Percentiles rank a stretch among this genome's conserved stretches.
phyloP scores from a whole-genome alignment of 2,329 filamentous ascomycete genomes.

The Tolypocladium tundrense region DNA sequence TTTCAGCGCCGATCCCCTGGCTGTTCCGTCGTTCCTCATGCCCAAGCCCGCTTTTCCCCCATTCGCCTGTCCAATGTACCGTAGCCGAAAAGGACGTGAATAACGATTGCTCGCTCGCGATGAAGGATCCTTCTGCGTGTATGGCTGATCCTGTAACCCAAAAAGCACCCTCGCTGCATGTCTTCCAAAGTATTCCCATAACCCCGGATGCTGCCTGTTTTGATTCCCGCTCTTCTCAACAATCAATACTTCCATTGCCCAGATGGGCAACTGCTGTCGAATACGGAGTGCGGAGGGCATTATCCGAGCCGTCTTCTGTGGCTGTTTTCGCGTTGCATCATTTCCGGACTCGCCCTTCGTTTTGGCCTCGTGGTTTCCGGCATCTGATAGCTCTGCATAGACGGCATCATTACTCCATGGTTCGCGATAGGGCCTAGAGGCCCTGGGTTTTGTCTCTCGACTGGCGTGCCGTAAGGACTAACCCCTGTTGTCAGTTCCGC shows the following conservation, averaged over 20 bases:
- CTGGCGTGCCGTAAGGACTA: constrained; percentile 47
- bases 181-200: background rate
- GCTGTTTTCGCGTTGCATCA: constrained; percentile 32
- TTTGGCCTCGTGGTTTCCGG: constrained; percentile 36
- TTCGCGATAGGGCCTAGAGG: constrained; percentile 19
- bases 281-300: background rate
- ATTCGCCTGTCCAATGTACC: background rate
- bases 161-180: background rate
- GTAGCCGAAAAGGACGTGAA: background rate
- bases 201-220: background rate
- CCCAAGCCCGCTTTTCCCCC: background rate
- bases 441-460: constrained; percentile 20
- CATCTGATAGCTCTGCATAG: constrained; percentile 23
- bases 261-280: background rate
- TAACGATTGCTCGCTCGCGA: background rate
- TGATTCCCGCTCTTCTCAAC: background rate
- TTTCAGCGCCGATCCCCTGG: background rate
- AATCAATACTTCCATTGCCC: background rate
- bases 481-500: constrained; percentile 55
- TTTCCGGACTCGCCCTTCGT: constrained; percentile 40
- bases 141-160: background rate
- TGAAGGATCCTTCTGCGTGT: background rate
- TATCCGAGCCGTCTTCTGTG: constrained; percentile 27
- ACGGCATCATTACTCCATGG: constrained; percentile 23
- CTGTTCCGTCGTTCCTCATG: background rate